phyloP scores from a whole-genome alignment of 2,329 filamentous ascomycete genomes.

The Arthrobotrys sphaeroides region DNA sequence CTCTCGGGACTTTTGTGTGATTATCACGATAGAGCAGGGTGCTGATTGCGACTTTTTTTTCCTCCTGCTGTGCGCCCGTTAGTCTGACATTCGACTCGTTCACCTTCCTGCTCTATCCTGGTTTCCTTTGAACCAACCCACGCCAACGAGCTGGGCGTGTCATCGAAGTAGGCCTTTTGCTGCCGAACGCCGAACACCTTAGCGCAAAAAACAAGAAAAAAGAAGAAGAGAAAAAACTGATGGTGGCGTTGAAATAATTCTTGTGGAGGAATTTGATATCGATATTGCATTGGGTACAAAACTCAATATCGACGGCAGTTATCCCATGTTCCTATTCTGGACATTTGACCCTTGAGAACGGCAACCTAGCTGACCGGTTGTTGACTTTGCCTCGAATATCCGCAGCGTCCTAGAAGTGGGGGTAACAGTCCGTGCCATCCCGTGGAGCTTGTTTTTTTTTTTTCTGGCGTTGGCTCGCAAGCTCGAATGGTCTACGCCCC shows the following conservation, averaged over 20 bases:
- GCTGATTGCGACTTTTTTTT: conserved; percentile 45
- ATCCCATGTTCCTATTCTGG: conserved; percentile 39
- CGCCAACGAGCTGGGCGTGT: conserved; percentile 10
- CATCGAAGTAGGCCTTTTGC: not conserved
- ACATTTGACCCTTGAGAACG: conserved; percentile 17
- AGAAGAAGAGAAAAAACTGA: too few species aligned
- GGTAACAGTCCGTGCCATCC: conserved; percentile 4
- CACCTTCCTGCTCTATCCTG: conserved; percentile 20
- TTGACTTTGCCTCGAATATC: conserved; percentile 36
- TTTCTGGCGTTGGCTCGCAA: not conserved
- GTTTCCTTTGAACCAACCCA: not conserved
- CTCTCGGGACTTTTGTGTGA: conserved; percentile 38
- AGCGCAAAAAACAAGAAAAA: too few species aligned
- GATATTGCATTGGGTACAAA: not conserved
- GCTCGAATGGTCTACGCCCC: too few species aligned
- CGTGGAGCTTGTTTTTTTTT: conserved; percentile 23
- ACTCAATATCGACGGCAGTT: not conserved
- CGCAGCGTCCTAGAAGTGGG: conserved; percentile 15
- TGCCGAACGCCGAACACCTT: conserved; percentile 16
- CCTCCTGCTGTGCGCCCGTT: conserved; percentile 7
- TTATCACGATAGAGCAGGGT: conserved; percentile 51
- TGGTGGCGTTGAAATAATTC: not conserved
- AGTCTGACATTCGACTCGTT: not conserved
- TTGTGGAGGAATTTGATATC: conserved; percentile 18
- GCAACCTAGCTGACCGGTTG: conserved; percentile 24